phyloP scores from a whole-genome alignment of 1,139 yeast species.

The Fermentozyma sake region DNA sequence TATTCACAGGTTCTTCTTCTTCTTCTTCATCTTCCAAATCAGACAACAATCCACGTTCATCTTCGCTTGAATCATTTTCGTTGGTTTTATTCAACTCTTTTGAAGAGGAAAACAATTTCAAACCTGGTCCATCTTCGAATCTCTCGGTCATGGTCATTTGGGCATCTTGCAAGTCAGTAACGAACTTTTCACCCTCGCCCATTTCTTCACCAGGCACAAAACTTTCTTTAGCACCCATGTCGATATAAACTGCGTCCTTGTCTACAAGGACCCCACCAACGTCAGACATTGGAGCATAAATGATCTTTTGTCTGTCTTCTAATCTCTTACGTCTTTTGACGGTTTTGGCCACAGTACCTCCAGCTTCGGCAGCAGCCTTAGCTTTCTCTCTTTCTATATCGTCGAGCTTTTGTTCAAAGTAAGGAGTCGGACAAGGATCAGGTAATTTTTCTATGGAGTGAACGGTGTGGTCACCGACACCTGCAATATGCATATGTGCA shows the following conservation, averaged over 20 bases:
- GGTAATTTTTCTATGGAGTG: conserved; percentile 82
- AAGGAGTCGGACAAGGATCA: conserved; percentile 99
- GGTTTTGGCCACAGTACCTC: conserved; percentile 50
- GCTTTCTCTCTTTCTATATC: conserved; percentile 70
- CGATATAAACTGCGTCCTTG: conserved; percentile 95
- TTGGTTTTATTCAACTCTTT: conserved; percentile 43
- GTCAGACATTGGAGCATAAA: conserved; percentile 99
- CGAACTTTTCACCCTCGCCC: conserved; percentile 81
- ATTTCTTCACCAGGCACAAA: conserved; percentile 62
- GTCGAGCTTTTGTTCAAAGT: conserved; percentile 78
- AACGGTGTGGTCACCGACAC: conserved; percentile 85
- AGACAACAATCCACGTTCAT: conserved; percentile 30
- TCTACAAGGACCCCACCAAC: conserved; percentile 97
- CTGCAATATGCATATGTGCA: conserved; percentile 89
- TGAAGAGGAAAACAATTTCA: conserved; percentile 65
- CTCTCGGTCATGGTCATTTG: conserved; percentile 60
- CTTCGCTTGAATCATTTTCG: conserved; percentile 31
- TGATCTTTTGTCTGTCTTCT: conserved; percentile 89
- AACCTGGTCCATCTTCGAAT: conserved; percentile 61
- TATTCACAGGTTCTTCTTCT: conserved; percentile 24
- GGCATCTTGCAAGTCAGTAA: conserved; percentile 73
- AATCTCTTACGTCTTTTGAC: conserved; percentile 78
- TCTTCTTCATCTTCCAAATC: conserved; percentile 26
- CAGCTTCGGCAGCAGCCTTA: conserved; percentile 58
- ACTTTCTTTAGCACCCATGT: conserved; percentile 62